Percentiles rank a stretch among this genome's conserved stretches.
phyloP scores from a whole-genome alignment of 768 basidiomycete genomes.

The Leccinum uliginosum region DNA sequence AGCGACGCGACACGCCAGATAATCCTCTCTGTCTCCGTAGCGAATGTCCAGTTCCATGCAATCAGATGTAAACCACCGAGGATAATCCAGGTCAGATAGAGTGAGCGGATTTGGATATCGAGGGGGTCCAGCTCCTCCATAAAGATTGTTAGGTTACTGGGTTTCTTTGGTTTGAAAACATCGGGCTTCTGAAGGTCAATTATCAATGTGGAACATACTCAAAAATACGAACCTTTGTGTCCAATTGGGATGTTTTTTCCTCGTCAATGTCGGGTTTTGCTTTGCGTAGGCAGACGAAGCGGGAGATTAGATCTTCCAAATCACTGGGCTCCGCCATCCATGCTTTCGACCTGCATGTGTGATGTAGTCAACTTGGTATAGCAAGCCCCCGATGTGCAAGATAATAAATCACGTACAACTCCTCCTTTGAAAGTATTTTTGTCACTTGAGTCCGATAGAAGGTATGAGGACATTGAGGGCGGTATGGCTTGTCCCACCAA shows the following conservation, averaged over 20 bases:
- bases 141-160: not conserved
- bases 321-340: not conserved
- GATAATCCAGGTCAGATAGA: not conserved
- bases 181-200: not conserved
- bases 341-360: not conserved
- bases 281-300: not conserved
- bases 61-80: not conserved
- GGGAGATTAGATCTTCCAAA: not conserved
- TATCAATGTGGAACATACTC: not conserved
- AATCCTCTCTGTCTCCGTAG: not conserved
- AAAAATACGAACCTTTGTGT: not conserved
- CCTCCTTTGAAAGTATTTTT: not conserved
- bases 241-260: not conserved
- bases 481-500: not conserved
- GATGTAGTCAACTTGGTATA: not conserved
- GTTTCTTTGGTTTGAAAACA: not conserved
- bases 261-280: not conserved
- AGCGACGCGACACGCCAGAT: not conserved
- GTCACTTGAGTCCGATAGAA: not conserved
- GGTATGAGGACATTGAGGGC: not conserved
- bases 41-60: not conserved
- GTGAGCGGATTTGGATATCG: not conserved
- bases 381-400: not conserved
- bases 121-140: not conserved
- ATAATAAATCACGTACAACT: not conserved